Conservation (phyloP, 345 rosid genomes). For the Cardiospermum halicacabum region DNA sequence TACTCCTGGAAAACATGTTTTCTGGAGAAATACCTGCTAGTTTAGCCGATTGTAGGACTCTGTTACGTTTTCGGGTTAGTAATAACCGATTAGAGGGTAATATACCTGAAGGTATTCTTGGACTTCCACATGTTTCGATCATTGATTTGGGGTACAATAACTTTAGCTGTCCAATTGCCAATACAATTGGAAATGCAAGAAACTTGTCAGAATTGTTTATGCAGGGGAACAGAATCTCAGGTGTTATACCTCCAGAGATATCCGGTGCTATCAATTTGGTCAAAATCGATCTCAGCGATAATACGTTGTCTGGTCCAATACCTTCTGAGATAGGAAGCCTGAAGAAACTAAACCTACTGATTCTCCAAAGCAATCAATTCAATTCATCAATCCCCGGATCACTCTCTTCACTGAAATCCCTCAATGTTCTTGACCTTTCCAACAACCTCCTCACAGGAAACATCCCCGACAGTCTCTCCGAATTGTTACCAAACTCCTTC, state of each 20-base stretch:
- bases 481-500: constrained; percentile 66
- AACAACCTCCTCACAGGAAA: constrained; percentile 62
- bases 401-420: constrained; percentile 60
- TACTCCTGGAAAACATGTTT: constrained; percentile 62
- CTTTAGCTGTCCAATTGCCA: constrained; percentile 61
- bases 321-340: constrained; percentile 73
- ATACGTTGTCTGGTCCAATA: constrained; percentile 65
- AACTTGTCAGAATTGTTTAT: constrained; percentile 83
- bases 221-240: constrained; percentile 67
- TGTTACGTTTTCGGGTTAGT: constrained; percentile 74
- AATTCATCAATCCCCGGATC: constrained; percentile 63
- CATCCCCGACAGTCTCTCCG: constrained; percentile 62
- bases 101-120: constrained; percentile 54
- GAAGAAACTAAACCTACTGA: constrained; percentile 61
- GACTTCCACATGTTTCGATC: constrained; percentile 82
- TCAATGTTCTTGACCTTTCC: constrained; percentile 87
- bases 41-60: constrained; percentile 59
- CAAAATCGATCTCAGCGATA: constrained; percentile 85
- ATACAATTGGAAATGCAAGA: constrained; percentile 45
- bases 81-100: constrained; percentile 58
- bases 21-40: constrained; percentile 58
- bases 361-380: constrained; percentile 63
- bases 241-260: constrained; percentile 61
- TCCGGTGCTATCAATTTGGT: constrained; percentile 65
- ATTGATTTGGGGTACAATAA: constrained; percentile 69